A percentile compares a stretch with the other conserved stretches of the same genome.
These are phyloP conservation scores for Funneliformis mosseae DNA, from an alignment of 192 early-diverging fungal species.

Conservation along the genomic window DNA sequence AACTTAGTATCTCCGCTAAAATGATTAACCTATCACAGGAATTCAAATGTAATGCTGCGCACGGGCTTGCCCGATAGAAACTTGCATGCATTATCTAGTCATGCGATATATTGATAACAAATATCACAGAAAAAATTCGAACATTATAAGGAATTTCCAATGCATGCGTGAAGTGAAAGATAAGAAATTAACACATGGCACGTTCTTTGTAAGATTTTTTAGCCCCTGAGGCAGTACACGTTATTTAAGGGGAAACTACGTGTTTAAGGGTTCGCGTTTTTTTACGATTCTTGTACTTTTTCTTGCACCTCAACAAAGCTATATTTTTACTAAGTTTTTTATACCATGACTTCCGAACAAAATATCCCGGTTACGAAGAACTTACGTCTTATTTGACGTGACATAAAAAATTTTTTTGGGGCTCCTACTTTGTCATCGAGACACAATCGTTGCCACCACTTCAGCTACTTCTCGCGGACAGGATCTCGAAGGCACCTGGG, in stretches of 20 bases:
- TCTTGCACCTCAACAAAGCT: neutral
- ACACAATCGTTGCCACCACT: neutral
- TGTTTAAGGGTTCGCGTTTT: too few species aligned
- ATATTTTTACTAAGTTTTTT: conserved; percentile 1
- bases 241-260: neutral
- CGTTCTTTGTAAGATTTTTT: neutral
- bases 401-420: neutral
- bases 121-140: too few species aligned
- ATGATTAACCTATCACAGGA: too few species aligned
- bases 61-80: too few species aligned
- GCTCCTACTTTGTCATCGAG: neutral
- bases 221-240: neutral
- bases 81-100: too few species aligned
- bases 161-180: neutral
- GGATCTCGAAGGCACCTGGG: neutral
- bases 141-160: too few species aligned
- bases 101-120: too few species aligned
- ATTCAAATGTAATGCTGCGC: too few species aligned
- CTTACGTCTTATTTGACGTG: neutral
- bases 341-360: neutral
- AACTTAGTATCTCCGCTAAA: too few species aligned
- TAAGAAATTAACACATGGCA: neutral
- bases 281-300: neutral
- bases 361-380: neutral
- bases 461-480: neutral